These are phyloP conservation scores for Penicillium cosmopolitanum DNA, from an alignment of 495 filamentous ascomycete genomes.

Conservation along the genomic window DNA sequence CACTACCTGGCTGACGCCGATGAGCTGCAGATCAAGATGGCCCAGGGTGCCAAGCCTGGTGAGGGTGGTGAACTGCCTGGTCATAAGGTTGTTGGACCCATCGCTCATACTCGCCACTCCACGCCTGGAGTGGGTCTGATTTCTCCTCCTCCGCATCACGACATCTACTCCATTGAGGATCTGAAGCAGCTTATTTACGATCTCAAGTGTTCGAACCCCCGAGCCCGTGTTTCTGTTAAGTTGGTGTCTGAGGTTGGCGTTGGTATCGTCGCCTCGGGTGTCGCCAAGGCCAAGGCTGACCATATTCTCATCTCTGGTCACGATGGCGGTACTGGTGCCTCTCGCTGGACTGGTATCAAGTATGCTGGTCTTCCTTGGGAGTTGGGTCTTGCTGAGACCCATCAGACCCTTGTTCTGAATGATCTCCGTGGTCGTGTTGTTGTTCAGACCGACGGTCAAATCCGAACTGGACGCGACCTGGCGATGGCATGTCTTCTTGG, in stretches of 20 bases:
- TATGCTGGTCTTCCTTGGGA: constrained; percentile 99
- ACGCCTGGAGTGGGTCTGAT: constrained; percentile 98
- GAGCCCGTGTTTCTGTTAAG: constrained; percentile 95
- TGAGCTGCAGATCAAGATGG: constrained; percentile 99
- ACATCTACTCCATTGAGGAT: constrained; percentile 99
- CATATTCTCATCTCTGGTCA: constrained; percentile 98
- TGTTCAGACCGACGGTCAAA: constrained; percentile 96
- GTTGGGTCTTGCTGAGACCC: constrained; percentile 95
- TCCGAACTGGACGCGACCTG: constrained; percentile 92
- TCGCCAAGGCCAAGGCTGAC: constrained; percentile 97
- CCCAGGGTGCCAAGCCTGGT: constrained; percentile 97
- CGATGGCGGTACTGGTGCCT: constrained; percentile 97
- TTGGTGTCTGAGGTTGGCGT: constrained; percentile 98
- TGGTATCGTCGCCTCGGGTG: constrained; percentile 97
- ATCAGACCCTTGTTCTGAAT: constrained; percentile 98
- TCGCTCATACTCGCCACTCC: constrained; percentile 96
- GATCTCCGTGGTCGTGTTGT: constrained; percentile 96
- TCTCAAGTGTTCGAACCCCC: constrained; percentile 95
- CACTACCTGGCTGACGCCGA: constrained; percentile 98
- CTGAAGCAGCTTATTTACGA: constrained; percentile 99
- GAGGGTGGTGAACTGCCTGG: constrained; percentile 98
- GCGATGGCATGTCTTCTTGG: constrained; percentile 96
- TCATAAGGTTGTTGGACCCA: constrained; percentile 96
- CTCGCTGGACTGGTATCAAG: constrained; percentile 99
- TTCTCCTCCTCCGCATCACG: constrained; percentile 97